These are phyloP conservation scores for Globisporangium emineosum DNA, from an alignment of 352 stramenopile genomes.

Conservation along the genomic window DNA sequence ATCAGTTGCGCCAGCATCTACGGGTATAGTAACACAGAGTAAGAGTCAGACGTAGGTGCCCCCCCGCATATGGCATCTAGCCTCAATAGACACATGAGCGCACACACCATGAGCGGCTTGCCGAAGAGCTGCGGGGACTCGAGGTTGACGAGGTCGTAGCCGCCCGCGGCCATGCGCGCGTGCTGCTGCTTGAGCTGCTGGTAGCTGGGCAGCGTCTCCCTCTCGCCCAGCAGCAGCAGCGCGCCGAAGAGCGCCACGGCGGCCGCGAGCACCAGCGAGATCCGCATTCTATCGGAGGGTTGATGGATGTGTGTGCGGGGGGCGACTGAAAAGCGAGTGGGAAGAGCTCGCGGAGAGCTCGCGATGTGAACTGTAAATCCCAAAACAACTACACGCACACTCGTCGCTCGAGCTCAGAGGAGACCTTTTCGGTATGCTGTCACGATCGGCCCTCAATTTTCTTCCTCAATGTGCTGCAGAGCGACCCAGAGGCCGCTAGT, in stretches of 20 bases:
- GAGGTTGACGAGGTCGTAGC: conserved; percentile 57
- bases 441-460: too few relatives aligned
- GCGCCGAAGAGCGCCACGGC: conserved; percentile 42
- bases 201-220: conserved; percentile 33
- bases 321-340: background rate
- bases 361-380: too few relatives aligned
- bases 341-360: background rate
- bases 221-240: conserved; percentile 52
- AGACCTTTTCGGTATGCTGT: too few relatives aligned
- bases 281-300: conserved; percentile 5
- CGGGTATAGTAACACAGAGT: background rate
- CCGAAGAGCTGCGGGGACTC: conserved; percentile 45
- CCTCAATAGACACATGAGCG: background rate
- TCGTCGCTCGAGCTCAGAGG: too few relatives aligned
- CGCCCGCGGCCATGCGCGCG: conserved; percentile 20
- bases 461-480: too few relatives aligned
- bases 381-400: too few relatives aligned
- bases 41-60: too few relatives aligned
- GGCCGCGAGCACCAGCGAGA: conserved; percentile 24
- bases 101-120: conserved; percentile 32
- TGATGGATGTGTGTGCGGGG: background rate
- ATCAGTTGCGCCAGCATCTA: conserved; percentile 33
- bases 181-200: conserved; percentile 36
- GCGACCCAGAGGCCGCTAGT: too few relatives aligned
- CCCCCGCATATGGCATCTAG: too few relatives aligned